phyloP scores from a whole-genome alignment of 1,284 basidiomycete genomes.

The Sanghuangporus weigelae region DNA sequence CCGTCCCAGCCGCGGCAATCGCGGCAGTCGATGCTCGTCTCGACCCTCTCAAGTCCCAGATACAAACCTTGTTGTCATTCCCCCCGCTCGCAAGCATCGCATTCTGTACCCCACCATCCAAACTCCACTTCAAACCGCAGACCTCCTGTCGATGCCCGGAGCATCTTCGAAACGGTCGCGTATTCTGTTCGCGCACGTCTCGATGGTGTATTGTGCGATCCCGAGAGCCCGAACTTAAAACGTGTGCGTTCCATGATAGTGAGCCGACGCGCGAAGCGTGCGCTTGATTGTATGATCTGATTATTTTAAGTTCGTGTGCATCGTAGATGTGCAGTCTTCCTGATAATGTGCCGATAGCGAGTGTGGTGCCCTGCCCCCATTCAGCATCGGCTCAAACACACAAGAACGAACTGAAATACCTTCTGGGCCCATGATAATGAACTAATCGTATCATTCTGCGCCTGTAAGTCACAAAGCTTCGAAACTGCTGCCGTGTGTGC shows the following conservation, averaged over 20 bases:
- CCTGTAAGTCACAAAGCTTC: slow-evolving; percentile 82
- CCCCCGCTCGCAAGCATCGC: slow-evolving; percentile 90
- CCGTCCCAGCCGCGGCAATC: not conserved
- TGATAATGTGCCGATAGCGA: slow-evolving; percentile 88
- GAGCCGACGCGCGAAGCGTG: slow-evolving; percentile 89
- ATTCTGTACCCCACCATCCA: slow-evolving; percentile 46
- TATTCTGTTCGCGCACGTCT: slow-evolving; percentile 75
- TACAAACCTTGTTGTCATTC: slow-evolving; percentile 97
- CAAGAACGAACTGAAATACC: slow-evolving; percentile 36
- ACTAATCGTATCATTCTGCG: slow-evolving; percentile 65
- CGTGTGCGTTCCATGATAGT: slow-evolving; percentile 89
- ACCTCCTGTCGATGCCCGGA: slow-evolving; percentile 92
- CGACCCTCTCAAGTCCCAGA: slow-evolving; percentile 82
- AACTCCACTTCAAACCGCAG: slow-evolving; percentile 93
- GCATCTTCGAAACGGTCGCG: slow-evolving; percentile 73
- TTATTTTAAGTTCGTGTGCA: slow-evolving; percentile 70
- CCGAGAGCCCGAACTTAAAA: slow-evolving; percentile 88
- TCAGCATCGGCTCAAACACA: not conserved
- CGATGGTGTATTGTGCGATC: slow-evolving; percentile 90
- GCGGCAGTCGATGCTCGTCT: slow-evolving; percentile 35
- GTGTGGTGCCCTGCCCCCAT: slow-evolving; percentile 62
- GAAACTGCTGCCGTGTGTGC: slow-evolving; percentile 90
- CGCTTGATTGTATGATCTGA: slow-evolving; percentile 84
- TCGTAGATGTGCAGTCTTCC: slow-evolving; percentile 95
- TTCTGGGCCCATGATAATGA: slow-evolving; percentile 92